Evolutionary conservation across 352 stramenopile genomes (phyloP), one percentile per base, ranked within the genome.

Genomic region (Plasmopara muralis): DNA sequence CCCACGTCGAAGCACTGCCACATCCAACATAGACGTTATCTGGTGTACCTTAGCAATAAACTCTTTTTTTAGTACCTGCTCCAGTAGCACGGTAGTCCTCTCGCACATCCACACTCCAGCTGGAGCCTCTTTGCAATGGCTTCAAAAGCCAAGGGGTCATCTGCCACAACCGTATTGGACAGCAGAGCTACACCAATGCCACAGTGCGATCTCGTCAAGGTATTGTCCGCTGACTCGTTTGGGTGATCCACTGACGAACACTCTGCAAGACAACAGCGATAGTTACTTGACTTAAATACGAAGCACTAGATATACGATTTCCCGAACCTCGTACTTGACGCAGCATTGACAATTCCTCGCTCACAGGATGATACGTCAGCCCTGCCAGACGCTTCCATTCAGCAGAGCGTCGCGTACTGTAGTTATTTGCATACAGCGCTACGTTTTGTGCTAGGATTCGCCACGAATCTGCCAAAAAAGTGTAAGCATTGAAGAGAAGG

Each of bases 1-100:
- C 69, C 60, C 59, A 74, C 16, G 72, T 77, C 15, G 72, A 72
- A 3, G 70, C 66, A 43, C 72, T 70, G 25, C 6, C 10, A 35
- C 25, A 44, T 12, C 13, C 33, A 57, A 12, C 10, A 29, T 29
- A 34, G 13, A 37, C 16, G 63, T 47, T 38, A 60, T 30, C 37
- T 3, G 56, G 34, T 16, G 39, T 16, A 13, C 14, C 6, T 14
- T 28, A 9, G 31, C 25, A 37, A 2, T 10, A 10, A 53, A 12
- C 12, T 28, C 8, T 16, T 52, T 0, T 29, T 46, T 30, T 9
- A n/a, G 13, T 66, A 90, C 80, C 62, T 87, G 80, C 80, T 90
- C 77, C 78, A 91, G 57, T 91, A 91, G 64, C 81, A 92, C 29
- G 79, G 55, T 6, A 58, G 57, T 40, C 80, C 66, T 48, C 57